Evolutionary conservation across 805 yeast species (phyloP), one percentile per base, ranked within the genome.

Genomic region (Candida stauntonica): DNA sequence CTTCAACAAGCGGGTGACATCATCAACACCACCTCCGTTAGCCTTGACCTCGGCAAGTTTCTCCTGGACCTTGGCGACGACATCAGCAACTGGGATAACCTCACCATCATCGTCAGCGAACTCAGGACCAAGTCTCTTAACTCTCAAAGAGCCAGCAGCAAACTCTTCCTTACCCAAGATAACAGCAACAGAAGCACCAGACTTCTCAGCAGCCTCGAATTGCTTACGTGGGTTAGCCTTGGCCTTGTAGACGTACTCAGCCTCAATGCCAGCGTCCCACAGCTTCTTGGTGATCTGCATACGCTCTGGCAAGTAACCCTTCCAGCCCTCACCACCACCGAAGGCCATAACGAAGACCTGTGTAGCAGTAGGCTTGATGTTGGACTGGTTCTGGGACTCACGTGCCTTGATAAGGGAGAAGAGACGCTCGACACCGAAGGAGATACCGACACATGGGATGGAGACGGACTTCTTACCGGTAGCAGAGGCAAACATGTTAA

Each of bases 291-390:
- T 79, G 33, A 93, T 75, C 21, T 73, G 54, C 96, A 93, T 88
- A 68, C 99, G 82, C 67, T 93, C 97, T 41, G 79, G 76, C 55
- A 93, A 68, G 67, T 86, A 87, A 6, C 98, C 99, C 44, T 72
- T 79, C 97, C 97, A 89, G 45, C 83, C 94, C 53, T 85, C 85
- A 55, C 98, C 99, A 55, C 97, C 98, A 50, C 99, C 99, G 57
- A 93, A 89, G 1, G 99, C 98, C 96, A 93, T 89, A 35, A 93
- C 82, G 57, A 72, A 93, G 12, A 86, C 98, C 62, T 93, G 95
- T 15, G 99, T 94, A 27, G 91, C 79, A 20, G 89, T 74, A 26
- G 97, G 79, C 52, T 93, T 78, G 40, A 89, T 71, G 51, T 73
- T 34, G 6, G 44, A 29, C 17, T 45, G 70, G 50, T 75, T 72